Conservation (phyloP, 768 basidiomycete genomes). For the Hypholoma sublateritium region DNA sequence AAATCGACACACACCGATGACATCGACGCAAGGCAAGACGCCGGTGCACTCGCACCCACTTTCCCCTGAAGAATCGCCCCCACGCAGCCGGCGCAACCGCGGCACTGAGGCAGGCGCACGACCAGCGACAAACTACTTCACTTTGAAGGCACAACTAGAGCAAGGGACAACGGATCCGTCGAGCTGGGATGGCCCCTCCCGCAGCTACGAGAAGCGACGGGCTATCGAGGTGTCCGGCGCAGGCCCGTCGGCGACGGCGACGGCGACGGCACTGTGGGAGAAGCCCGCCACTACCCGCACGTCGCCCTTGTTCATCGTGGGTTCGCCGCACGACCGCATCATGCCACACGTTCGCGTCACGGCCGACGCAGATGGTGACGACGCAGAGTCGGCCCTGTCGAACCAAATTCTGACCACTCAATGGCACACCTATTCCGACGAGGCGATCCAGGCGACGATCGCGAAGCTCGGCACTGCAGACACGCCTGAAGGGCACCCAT, state of each 20-base stretch:
- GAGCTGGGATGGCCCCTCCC: slow-evolving; percentile 53
- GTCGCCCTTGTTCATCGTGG: slow-evolving; percentile 44
- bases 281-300: slow-evolving; percentile 21
- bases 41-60: slow-evolving; percentile 76
- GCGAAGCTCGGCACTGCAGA: slow-evolving; percentile 45
- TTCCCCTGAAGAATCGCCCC: slow-evolving; percentile 51
- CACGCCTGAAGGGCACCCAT: slow-evolving; percentile 58
- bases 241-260: slow-evolving; percentile 33
- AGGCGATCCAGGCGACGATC: slow-evolving; percentile 66
- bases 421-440: slow-evolving; percentile 81
- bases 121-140: slow-evolving; percentile 53
- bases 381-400: slow-evolving; percentile 30
- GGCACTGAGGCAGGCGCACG: slow-evolving; percentile 17
- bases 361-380: slow-evolving; percentile 33
- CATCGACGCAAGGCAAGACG: slow-evolving; percentile 44
- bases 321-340: slow-evolving; percentile 31
- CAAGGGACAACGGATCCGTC: slow-evolving; percentile 30
- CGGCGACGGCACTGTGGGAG: slow-evolving; percentile 37
- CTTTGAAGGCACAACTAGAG: slow-evolving; percentile 63
- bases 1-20: slow-evolving; percentile 21
- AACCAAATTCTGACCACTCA: slow-evolving; percentile 59
- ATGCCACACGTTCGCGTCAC: slow-evolving; percentile 33
- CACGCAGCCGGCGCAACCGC: slow-evolving; percentile 50
- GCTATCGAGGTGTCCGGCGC: slow-evolving; percentile 17
- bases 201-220: slow-evolving; percentile 44